A percentile compares a stretch with the other conserved stretches of the same genome.
Conservation (phyloP, 2,329 filamentous ascomycete species). For the Aureobasidium sp. region DNA sequence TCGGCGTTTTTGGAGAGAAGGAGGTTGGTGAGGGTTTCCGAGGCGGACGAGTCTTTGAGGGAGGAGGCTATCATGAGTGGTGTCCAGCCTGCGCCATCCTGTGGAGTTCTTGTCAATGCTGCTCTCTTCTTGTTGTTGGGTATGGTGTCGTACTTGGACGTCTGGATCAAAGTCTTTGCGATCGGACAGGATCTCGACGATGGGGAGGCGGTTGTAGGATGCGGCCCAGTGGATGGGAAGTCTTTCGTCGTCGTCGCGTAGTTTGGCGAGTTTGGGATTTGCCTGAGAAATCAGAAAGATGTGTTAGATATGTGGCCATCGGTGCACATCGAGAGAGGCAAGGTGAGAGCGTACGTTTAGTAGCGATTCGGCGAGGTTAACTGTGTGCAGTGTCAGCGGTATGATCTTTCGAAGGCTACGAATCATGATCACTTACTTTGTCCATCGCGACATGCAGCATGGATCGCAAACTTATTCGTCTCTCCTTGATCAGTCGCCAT, state of each 20-base stretch:
- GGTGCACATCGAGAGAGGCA: not conserved
- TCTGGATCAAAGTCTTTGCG: slow-evolving; percentile 74
- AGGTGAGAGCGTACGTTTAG: slow-evolving; percentile 45
- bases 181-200: slow-evolving; percentile 64
- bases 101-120: not conserved
- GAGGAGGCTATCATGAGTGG: slow-evolving; percentile 75
- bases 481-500: slow-evolving; percentile 21
- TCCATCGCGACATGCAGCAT: slow-evolving; percentile 79
- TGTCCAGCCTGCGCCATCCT: slow-evolving; percentile 76
- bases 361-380: slow-evolving; percentile 62
- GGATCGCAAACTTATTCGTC: slow-evolving; percentile 67
- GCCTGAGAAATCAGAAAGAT: slow-evolving; percentile 40
- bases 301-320: not conserved
- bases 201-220: slow-evolving; percentile 69
- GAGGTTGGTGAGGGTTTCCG: slow-evolving; percentile 58
- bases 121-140: too few relatives aligned
- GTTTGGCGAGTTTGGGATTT: slow-evolving; percentile 67
- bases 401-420: slow-evolving; percentile 4
- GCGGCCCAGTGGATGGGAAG: slow-evolving; percentile 91
- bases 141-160: slow-evolving; percentile 49
- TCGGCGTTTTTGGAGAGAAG: slow-evolving; percentile 64
- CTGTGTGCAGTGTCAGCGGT: slow-evolving; percentile 36
- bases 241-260: slow-evolving; percentile 76
- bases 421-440: slow-evolving; percentile 51
- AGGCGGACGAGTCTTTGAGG: slow-evolving; percentile 59